Conservation (phyloP, 805 yeast genomes). For the Diddensiella santjacobensis region DNA sequence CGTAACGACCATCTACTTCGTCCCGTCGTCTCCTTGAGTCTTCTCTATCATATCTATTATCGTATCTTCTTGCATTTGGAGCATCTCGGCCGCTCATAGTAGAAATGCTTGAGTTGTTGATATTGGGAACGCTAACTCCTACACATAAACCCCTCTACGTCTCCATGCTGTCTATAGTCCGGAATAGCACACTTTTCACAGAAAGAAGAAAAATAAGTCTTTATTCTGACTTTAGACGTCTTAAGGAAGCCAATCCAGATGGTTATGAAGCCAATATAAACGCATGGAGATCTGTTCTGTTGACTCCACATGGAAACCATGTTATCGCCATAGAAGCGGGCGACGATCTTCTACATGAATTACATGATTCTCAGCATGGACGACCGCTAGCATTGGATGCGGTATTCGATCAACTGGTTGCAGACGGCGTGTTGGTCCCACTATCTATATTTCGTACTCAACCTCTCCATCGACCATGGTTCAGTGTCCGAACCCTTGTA, state of each 20-base stretch:
- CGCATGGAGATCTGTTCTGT: slow-evolving; percentile 44
- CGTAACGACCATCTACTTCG: too few relatives aligned
- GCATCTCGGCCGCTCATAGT: not conserved
- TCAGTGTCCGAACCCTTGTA: slow-evolving; percentile 7
- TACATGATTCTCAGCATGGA: slow-evolving; percentile 29
- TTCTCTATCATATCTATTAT: not conserved
- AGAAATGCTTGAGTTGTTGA: not conserved
- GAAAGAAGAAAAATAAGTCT: slow-evolving; percentile 43
- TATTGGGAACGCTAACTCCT: not conserved
- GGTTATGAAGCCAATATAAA: slow-evolving; percentile 48
- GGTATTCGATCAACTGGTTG: slow-evolving; percentile 31
- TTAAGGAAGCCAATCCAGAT: slow-evolving; percentile 43
- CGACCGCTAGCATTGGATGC: slow-evolving; percentile 31
- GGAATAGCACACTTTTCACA: slow-evolving; percentile 35
- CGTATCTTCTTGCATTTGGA: not conserved
- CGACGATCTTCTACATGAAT: slow-evolving; percentile 22
- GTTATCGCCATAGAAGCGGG: slow-evolving; percentile 30
- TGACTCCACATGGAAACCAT: slow-evolving; percentile 26
- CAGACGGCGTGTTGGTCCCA: slow-evolving; percentile 26
- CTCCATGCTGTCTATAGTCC: not conserved
- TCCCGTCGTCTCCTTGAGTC: not conserved
- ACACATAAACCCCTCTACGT: not conserved
- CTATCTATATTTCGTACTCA: slow-evolving; percentile 18
- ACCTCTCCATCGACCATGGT: slow-evolving; percentile 8
- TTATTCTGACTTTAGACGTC: slow-evolving; percentile 45